These are phyloP conservation scores for Serendipita sp. DNA, from an alignment of 768 basidiomycete genomes.

Conservation along the genomic window DNA sequence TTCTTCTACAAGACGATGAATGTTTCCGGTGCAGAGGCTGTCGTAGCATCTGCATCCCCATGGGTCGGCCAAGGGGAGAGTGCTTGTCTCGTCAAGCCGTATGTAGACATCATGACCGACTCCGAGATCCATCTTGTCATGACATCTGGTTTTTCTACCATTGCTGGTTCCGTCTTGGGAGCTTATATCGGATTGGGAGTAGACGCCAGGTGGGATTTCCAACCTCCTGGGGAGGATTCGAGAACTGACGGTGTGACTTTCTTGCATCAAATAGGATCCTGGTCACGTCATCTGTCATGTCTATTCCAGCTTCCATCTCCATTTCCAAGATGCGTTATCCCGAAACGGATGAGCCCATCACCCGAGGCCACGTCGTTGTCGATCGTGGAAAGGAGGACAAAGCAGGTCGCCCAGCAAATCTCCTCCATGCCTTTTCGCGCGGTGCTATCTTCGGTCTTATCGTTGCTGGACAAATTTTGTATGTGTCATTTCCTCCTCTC, in stretches of 20 bases:
- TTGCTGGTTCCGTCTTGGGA: conserved; percentile 74
- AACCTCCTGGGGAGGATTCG: background rate
- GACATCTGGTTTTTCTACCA: conserved; percentile 87
- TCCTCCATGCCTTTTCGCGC: conserved; percentile 73
- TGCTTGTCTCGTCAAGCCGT: conserved; percentile 70
- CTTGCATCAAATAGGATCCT: conserved; percentile 28
- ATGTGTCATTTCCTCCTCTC: conserved; percentile 16
- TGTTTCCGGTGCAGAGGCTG: conserved; percentile 86
- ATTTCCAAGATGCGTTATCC: conserved; percentile 80
- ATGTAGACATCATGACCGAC: conserved; percentile 68
- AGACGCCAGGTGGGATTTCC: conserved; percentile 29
- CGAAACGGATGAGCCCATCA: conserved; percentile 72
- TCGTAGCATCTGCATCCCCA: conserved; percentile 84
- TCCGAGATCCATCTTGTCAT: conserved; percentile 78
- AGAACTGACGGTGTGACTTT: background rate
- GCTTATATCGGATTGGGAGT: conserved; percentile 49
- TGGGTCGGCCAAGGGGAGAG: conserved; percentile 87
- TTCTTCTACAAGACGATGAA: conserved; percentile 86
- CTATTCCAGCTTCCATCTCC: conserved; percentile 84
- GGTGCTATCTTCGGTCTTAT: conserved; percentile 73
- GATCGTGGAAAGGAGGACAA: conserved; percentile 53
- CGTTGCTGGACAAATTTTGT: conserved; percentile 80
- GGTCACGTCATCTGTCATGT: conserved; percentile 83
- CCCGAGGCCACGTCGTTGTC: conserved; percentile 62
- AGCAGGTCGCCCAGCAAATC: conserved; percentile 46